Evolutionary conservation across 2,329 filamentous ascomycete species (phyloP), one percentile per base, ranked within the genome.

Genomic region (Hymenoscyphus albidus): DNA sequence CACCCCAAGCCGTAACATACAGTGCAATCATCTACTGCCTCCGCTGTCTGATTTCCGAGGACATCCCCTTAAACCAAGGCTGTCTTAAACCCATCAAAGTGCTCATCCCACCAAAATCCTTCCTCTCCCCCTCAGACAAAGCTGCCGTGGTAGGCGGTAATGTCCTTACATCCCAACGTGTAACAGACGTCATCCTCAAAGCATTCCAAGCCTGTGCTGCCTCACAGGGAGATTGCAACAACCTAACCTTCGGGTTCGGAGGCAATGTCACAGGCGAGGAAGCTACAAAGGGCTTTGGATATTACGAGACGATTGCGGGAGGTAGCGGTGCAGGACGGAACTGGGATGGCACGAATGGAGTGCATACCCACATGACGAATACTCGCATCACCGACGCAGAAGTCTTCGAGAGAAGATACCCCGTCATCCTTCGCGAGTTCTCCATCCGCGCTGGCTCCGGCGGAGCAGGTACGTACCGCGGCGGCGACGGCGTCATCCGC

Each of bases 11-110:
- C 2, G 90, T 95, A 58, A 93, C 90, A 0, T 92, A 91, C 77
- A 90, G 85, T 42, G 91, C 91, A 59, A 93, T 95, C 73, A 94
- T 95, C 74, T 96, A 96, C 81, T 92, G 89, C 71, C 81, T 96
- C 13, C 87, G 92, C 57, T 91, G 88, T 72, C 82, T 96, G 64
- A 92, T 96, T 71, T 87, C 85, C 44, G 86, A 91, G 69, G 90
- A 94, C 70, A 93, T 96, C 14, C 92, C 92, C 0, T 83, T 96
- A 3, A 96, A 96, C 78, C 92, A 96, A 77, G 92, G 92, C 68
- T 96, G 92, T 68, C 80, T 95, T 2, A 85, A 85, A 59, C 91
- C 92, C 0, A 90, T 95, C 71, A 83, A 86, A 62, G 89, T 95
- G 73, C 82, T 73, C 58, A 92, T 94, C 60, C 90, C 91, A 0